Evolutionary conservation across 106 monocot species (phyloP).

Genomic region (Vanilla planifolia): DNA sequence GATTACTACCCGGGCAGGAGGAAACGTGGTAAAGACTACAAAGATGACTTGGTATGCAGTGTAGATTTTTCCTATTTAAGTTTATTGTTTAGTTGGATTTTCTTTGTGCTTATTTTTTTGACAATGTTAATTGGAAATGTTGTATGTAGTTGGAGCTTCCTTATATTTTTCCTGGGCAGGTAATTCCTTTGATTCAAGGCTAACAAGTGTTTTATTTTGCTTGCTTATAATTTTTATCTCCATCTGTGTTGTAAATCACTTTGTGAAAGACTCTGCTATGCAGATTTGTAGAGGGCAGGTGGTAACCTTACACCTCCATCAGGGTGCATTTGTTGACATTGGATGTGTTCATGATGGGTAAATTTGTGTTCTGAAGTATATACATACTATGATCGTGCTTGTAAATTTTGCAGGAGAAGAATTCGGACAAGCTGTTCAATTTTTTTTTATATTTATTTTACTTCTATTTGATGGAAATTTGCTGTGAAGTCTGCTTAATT

Average conservation of each 20-base stretch:
- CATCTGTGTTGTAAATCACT: too few relatives aligned
- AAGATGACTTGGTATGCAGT: constrained; percentile 79
- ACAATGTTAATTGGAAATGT: not conserved
- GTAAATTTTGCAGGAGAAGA: not conserved
- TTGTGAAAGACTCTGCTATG: too few relatives aligned
- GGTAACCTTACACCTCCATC: constrained; percentile 70
- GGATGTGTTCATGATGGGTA: constrained; percentile 96
- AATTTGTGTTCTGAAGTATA: constrained; percentile 1
- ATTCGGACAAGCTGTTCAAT: not conserved
- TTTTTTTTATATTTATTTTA: not conserved
- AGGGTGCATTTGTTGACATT: constrained; percentile 97
- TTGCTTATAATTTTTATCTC: not conserved
- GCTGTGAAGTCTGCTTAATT: not conserved
- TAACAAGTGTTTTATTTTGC: not conserved
- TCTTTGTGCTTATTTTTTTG: not conserved
- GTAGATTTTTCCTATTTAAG: not conserved
- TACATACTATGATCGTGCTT: not conserved
- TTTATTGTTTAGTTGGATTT: not conserved
- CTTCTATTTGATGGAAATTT: not conserved
- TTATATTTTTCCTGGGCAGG: constrained; percentile 96
- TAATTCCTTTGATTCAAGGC: constrained; percentile 5
- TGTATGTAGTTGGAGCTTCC: constrained; percentile 90
- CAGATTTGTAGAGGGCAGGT: constrained; percentile 92
- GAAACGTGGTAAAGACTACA: constrained; percentile 93
- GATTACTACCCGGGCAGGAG: constrained; percentile 97